Evolutionary conservation across 257 asterid species (phyloP), one percentile per base, ranked within the genome.

Genomic region (Solanum medicagineum): DNA sequence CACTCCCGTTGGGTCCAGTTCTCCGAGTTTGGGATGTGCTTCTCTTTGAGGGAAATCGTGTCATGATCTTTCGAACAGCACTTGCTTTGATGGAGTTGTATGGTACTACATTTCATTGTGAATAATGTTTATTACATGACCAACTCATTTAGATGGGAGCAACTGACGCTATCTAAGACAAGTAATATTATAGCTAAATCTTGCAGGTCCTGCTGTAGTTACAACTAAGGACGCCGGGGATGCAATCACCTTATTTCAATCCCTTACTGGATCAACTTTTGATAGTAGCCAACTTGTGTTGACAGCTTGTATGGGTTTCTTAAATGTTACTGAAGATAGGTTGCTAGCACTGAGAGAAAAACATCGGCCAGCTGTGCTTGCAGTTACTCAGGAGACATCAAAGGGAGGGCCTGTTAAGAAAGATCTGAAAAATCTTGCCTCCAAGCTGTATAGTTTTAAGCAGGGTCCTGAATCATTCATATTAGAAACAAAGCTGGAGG

Each of bases 1-100:
- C 73, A 83, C 83, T 42, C 65, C 83, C 84, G 20, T 56, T 80
- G 73, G 62, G 55, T 89, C 83, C 90, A 95, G 99, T 94, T 88
- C 96, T 95, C 88, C 95, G 99, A 86, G 92, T 95, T 86, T 95
- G 99, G 99, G 99, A 95, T 89, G 99, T 95, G 92, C 92, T 95
- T 86, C 89, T 95, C 81, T 95, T 89, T 90, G 99, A 95, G 92
- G 99, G 99, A 85, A 95, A 92, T 86, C 99, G 99, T 29, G 98
- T 94, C 88, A 95, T 95, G 99, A 91, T 95, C 83, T 95, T 95
- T 86, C 95, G 97, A 86, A 94, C 97, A 84, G 96, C 97, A 73
- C 99, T 95, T 86, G 97, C 99, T 83, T 86, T 95, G 89, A 91
- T 95, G 99, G 99, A 95, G 84, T 89, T 95, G 86, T 95, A 95